A percentile compares a stretch with the other conserved stretches of the same genome.
Conservation (phyloP, 306 rosid species). For the Pyrus pyrifolia region DNA sequence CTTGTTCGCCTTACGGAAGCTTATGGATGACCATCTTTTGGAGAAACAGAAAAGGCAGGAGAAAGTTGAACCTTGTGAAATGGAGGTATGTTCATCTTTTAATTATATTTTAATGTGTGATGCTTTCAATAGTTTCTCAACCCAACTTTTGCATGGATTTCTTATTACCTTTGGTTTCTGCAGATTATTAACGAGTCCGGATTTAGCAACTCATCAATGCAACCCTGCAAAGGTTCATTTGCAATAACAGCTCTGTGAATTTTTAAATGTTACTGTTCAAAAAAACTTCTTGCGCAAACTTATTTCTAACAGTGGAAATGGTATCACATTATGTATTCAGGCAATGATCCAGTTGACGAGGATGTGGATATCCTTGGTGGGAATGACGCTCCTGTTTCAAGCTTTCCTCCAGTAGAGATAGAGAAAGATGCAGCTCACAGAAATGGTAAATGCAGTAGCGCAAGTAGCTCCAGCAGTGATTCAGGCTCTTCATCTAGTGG, state of each 20-base stretch:
- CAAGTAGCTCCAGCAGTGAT: constrained; percentile 74
- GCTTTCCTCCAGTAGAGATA: constrained; percentile 68
- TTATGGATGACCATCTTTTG: constrained; percentile 56
- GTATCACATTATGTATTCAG: constrained; percentile 33
- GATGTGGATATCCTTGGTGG: constrained; percentile 91
- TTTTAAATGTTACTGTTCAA: background rate
- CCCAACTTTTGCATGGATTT: background rate
- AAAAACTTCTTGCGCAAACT: background rate
- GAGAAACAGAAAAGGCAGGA: constrained; percentile 51
- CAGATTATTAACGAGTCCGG: constrained; percentile 73
- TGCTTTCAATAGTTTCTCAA: background rate
- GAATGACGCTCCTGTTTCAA: constrained; percentile 77
- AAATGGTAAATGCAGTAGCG: constrained; percentile 67
- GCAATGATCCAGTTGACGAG: constrained; percentile 66
- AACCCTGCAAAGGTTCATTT: constrained; percentile 59
- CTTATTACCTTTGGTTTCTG: constrained; percentile 21
- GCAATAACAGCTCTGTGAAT: background rate
- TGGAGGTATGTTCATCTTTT: constrained; percentile 51
- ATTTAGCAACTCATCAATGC: constrained; percentile 66
- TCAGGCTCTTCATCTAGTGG: constrained; percentile 93
- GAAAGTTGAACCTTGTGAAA: constrained; percentile 59
- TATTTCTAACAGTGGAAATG: background rate
- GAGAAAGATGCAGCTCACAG: constrained; percentile 58
- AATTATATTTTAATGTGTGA: background rate
- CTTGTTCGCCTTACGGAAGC: constrained; percentile 60